phyloP scores from a whole-genome alignment of 192 early-diverging fungal species.

The Dissophora ornata region DNA sequence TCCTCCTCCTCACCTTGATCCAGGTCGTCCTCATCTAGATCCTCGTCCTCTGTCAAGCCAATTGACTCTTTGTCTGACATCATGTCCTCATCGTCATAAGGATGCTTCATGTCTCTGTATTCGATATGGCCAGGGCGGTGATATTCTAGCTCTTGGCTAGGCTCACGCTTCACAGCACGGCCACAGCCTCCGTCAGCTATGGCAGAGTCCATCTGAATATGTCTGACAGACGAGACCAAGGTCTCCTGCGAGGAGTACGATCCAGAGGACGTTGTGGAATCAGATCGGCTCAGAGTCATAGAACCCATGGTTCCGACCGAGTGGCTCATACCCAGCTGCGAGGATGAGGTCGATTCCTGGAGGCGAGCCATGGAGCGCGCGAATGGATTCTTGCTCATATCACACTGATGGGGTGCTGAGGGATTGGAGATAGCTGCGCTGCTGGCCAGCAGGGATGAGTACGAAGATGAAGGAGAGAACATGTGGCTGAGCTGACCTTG shows the following conservation, averaged over 20 bases:
- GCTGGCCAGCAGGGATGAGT: background rate
- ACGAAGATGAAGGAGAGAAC: slow-evolving; percentile 3
- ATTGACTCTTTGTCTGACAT: slow-evolving; percentile 31
- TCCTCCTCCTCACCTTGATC: slow-evolving; percentile 12
- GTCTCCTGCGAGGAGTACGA: background rate
- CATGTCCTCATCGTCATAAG: slow-evolving; percentile 12
- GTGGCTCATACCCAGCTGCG: background rate
- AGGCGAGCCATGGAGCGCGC: slow-evolving; percentile 12
- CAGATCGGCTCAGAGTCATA: background rate
- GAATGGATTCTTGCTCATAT: slow-evolving; percentile 2
- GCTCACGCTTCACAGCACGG: slow-evolving; percentile 21
- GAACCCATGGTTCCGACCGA: background rate
- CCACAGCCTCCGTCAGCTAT: slow-evolving; percentile 1
- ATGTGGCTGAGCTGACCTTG: no score
- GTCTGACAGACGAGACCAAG: slow-evolving; percentile 5
- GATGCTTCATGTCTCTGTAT: slow-evolving; percentile 1
- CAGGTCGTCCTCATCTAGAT: slow-evolving; percentile 15
- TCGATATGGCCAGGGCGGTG: slow-evolving; percentile 18
- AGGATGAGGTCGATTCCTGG: slow-evolving; percentile 13
- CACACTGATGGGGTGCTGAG: background rate
- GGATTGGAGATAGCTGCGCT: background rate
- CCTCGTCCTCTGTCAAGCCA: slow-evolving; percentile 32
- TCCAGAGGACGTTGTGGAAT: background rate
- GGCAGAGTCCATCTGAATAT: background rate
- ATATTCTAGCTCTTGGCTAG: slow-evolving; percentile 6